A percentile compares a stretch with the other conserved stretches of the same genome.
These are phyloP conservation scores for Petunia axillaris DNA, from an alignment of 257 asterid species.

Conservation along the genomic window DNA sequence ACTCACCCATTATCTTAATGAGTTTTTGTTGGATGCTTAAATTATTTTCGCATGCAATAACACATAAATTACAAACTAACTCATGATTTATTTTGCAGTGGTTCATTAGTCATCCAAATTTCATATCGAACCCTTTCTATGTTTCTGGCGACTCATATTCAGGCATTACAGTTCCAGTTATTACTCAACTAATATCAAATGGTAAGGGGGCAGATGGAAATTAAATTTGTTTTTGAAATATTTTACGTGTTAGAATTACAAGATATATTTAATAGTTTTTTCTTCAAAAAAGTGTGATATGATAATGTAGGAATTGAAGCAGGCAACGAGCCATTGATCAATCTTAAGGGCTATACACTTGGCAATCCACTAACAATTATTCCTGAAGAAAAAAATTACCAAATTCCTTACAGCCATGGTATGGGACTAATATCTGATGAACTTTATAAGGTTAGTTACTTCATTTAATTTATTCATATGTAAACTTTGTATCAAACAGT, in stretches of 20 bases:
- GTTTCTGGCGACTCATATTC: conserved; percentile 49
- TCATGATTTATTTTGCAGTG: conserved; percentile 50
- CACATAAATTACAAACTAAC: too few relatives aligned
- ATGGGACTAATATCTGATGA: conserved; percentile 43
- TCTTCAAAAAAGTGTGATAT: too few relatives aligned
- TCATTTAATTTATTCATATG: too few relatives aligned
- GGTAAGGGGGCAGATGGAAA: too few relatives aligned
- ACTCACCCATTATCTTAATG: too few relatives aligned
- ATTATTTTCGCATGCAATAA: too few relatives aligned
- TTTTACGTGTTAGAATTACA: too few relatives aligned
- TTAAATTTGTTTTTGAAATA: too few relatives aligned
- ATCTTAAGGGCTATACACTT: conserved; percentile 43
- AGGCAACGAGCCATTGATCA: conserved; percentile 37
- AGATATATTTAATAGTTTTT: too few relatives aligned
- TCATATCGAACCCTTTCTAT: conserved; percentile 35
- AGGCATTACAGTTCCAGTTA: conserved; percentile 36
- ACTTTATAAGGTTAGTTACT: conserved; percentile 35
- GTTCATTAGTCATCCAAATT: conserved; percentile 39
- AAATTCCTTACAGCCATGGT: conserved; percentile 36
- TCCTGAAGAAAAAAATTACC: not conserved
- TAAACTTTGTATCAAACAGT: not conserved
- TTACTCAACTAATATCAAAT: conserved; percentile 29
- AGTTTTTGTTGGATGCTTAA: too few relatives aligned
- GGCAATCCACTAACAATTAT: conserved; percentile 42
- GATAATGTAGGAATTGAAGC: conserved; percentile 41